Evolutionary conservation across 306 rosid genomes (phyloP).

Genomic region (Cucumis sativus): Cucumber_9930_V3 NC_026657.2:13877501-13878000

Average conservation of each 20-base stretch:
- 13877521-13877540: background rate
- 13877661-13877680: background rate
- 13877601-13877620: background rate
- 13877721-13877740: slow-evolving; percentile 9
- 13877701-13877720: background rate
- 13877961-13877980: background rate
- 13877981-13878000: background rate
- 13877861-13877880: background rate
- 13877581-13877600: slow-evolving; percentile 1
- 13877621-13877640: slow-evolving; percentile 3
- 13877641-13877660: slow-evolving; percentile 6
- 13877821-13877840: background rate
- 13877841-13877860: background rate
- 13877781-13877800: background rate
- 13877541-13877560: slow-evolving; percentile 5
- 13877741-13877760: background rate
- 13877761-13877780: slow-evolving; percentile 6
- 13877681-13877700: slow-evolving; percentile 11
- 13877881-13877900: background rate
- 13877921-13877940: background rate
- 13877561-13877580: background rate
- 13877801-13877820: slow-evolving; percentile 1
- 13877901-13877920: background rate
- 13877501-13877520: slow-evolving; percentile 1
- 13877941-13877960: background rate